These are phyloP conservation scores for Diversispora epigaea DNA, from an alignment of 192 early-diverging fungal species.

Conservation along the genomic window DNA sequence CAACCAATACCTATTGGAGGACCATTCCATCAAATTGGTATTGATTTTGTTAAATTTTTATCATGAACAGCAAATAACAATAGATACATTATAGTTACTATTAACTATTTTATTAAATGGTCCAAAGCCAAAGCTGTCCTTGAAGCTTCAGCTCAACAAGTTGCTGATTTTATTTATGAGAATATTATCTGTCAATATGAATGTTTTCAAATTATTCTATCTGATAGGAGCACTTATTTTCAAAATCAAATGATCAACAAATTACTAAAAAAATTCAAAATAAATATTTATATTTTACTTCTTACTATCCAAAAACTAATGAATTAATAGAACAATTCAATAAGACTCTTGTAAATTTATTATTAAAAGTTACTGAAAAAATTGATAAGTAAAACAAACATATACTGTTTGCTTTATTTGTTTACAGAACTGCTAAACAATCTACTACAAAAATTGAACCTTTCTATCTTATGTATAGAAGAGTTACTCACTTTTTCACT, in stretches of 20 bases:
- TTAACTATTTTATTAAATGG: conserved; percentile 41
- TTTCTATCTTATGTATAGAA: neutral
- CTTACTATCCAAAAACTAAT: neutral
- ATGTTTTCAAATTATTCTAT: conserved; percentile 28
- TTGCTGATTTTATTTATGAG: conserved; percentile 36
- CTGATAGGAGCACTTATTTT: conserved; percentile 35
- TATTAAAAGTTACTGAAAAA: neutral
- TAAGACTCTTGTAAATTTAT: neutral
- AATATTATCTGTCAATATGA: conserved; percentile 34
- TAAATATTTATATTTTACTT: neutral
- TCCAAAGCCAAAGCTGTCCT: conserved; percentile 29
- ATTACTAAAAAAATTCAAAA: neutral
- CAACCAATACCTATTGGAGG: neutral
- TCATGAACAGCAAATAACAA: conserved; percentile 13
- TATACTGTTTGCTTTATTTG: neutral
- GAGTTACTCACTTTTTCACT: neutral
- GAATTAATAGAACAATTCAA: neutral
- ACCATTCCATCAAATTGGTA: neutral
- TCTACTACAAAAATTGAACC: neutral
- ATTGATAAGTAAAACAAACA: neutral
- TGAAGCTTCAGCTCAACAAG: conserved; percentile 24
- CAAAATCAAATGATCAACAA: neutral
- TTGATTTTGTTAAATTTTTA: conserved; percentile 4
- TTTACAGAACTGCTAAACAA: neutral
- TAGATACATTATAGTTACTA: conserved; percentile 31